These are phyloP conservation scores for Xylariaceae sp. DNA, from an alignment of 2,329 filamentous ascomycete genomes.

Conservation along the genomic window DNA sequence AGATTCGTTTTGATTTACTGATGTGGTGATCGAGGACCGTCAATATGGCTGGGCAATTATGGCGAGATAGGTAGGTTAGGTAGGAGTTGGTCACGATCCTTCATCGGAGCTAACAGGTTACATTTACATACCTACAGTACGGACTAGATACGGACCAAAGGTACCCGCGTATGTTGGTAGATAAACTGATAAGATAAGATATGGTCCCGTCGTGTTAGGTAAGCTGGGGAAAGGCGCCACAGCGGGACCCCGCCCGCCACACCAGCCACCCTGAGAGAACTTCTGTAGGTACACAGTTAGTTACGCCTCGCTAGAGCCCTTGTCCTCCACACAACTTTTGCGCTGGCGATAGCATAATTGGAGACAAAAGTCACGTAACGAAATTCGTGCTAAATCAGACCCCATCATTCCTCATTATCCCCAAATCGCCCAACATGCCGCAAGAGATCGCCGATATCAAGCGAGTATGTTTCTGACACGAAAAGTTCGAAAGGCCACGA, in stretches of 20 bases:
- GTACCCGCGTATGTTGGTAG: no score
- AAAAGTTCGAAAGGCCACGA: neutral
- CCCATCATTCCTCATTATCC: conserved; percentile 24
- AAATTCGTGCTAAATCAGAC: conserved; percentile 14
- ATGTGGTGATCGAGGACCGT: no score
- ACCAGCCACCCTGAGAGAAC: conserved; percentile 15
- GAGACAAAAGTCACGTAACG: conserved; percentile 10
- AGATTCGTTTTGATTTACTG: neutral
- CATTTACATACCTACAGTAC: neutral
- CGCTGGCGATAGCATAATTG: conserved; percentile 23
- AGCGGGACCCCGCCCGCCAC: conserved; percentile 8
- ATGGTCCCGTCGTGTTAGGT: neutral
- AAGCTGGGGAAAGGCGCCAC: conserved; percentile 18
- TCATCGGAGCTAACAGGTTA: no score
- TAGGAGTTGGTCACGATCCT: no score
- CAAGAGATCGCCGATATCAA: conserved; percentile 98
- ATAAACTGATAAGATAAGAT: neutral
- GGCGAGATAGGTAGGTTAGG: no score
- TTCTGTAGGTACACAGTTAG: conserved; percentile 1
- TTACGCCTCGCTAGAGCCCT: conserved; percentile 20
- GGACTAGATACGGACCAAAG: no score
- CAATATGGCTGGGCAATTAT: no score
- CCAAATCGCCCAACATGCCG: conserved; percentile 77
- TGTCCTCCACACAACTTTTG: conserved; percentile 30
- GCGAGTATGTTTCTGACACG: conserved; percentile 44